phyloP scores from a whole-genome alignment of 208 protist species.

The Crithidia bombi region DNA sequence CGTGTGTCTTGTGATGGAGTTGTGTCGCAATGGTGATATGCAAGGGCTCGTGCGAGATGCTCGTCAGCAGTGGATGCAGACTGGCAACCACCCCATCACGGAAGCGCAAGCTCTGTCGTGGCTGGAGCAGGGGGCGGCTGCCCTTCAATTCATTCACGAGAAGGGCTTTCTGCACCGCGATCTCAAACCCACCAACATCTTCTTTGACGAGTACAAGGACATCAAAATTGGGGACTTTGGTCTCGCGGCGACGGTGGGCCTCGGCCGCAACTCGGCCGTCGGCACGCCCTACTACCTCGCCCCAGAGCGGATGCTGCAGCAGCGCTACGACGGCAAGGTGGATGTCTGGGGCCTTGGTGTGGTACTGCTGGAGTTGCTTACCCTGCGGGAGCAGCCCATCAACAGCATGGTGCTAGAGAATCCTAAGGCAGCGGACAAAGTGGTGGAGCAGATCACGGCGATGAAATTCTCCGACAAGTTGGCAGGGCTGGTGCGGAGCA shows the following conservation, averaged over 20 bases:
- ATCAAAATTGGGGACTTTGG: constrained; percentile 93
- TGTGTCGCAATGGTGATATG: constrained; percentile 83
- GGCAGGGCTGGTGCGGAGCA: constrained; percentile 60
- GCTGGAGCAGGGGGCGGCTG: constrained; percentile 77
- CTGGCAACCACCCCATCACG: constrained; percentile 60
- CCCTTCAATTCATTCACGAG: constrained; percentile 83
- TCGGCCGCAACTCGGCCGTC: constrained; percentile 70
- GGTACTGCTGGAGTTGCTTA: constrained; percentile 81
- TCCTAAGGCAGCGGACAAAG: constrained; percentile 43
- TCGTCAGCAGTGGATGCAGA: constrained; percentile 71
- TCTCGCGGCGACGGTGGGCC: constrained; percentile 69
- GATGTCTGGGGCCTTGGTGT: constrained; percentile 89
- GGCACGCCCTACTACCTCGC: constrained; percentile 92
- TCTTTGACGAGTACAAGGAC: constrained; percentile 76
- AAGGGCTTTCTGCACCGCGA: constrained; percentile 89
- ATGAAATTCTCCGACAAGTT: constrained; percentile 75
- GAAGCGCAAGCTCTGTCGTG: constrained; percentile 73
- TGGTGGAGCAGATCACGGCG: constrained; percentile 61
- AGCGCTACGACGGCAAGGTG: constrained; percentile 85
- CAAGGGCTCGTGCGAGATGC: constrained; percentile 59
- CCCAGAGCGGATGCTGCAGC: constrained; percentile 88
- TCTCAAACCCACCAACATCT: constrained; percentile 92
- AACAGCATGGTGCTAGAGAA: constrained; percentile 84
- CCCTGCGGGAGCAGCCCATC: constrained; percentile 77
- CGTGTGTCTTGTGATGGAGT: constrained; percentile 90